Base-by-base conservation (phyloP, 805 yeast genomes). In the Zygoascus tannicola region DNA sequence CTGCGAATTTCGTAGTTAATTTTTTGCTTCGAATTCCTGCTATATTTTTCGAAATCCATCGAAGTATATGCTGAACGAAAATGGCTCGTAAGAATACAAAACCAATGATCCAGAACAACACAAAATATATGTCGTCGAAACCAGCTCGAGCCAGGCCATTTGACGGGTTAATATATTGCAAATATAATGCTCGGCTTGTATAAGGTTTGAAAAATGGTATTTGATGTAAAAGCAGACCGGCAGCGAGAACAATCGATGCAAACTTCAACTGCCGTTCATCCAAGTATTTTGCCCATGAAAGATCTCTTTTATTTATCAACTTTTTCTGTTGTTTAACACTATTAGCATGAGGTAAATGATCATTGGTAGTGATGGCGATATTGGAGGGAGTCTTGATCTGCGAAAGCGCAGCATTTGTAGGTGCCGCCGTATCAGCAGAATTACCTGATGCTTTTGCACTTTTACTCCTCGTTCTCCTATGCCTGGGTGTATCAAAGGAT, bases 1-100 rank as follows among this genome's bases (percentile, higher is more conserved):
- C 96, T 45, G 85, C 82, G 57, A 84, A 86, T 46, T 95, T 72
- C 44, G 74, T 74, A 19, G 69, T 66, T 0, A 81, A 74, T 53
- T 77, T 79, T 14, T 58, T 60, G 2, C 70, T 63, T 33, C 60
- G 60, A 40, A 83, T 76, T 20, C 73, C 66, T 38, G 44, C 39
- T 14, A 42, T 23, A 5, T 40, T 22, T 10, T 39, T 21, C 23
- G 85, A 85, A 39, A 78, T 55, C 16, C 88, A 86, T 43, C 65
- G 68, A 40, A 82, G 70, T 7, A 75, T 51, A 50, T 65, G 73
- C 42, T 71, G 69, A 79, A 85, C 80, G 30, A 75, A 51, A n/a
- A 71, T 60, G 4, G 82, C 71, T 50, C 94, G 67, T 30, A 80
- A 55, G 43, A 81, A 71, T 1, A 78, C 72, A 44, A 80, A 63